These are phyloP conservation scores for Ceratobasidium sp. DNA, from an alignment of 1,284 basidiomycete species.

Conservation along the genomic window DNA sequence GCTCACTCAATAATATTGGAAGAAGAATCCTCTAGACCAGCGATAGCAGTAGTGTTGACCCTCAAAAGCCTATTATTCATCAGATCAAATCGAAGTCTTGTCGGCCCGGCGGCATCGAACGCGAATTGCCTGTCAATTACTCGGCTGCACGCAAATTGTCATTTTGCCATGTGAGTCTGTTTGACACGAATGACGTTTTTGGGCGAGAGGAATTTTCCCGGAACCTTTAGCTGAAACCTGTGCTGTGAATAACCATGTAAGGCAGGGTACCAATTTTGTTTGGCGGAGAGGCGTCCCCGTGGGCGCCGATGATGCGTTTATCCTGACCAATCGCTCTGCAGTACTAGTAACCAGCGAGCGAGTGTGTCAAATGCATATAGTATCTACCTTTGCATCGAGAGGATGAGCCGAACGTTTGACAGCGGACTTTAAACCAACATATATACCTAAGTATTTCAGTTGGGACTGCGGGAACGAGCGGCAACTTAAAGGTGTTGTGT, in stretches of 20 bases:
- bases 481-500: neutral
- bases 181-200: neutral
- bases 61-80: conserved; percentile 4
- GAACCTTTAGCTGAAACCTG: neutral
- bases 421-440: neutral
- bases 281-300: too few species aligned
- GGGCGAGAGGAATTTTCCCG: neutral
- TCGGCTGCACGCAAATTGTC: neutral
- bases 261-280: neutral
- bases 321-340: too few species aligned
- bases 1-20: neutral
- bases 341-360: neutral
- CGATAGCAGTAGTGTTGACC: neutral
- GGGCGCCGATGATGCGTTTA: too few species aligned
- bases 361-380: neutral
- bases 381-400: neutral
- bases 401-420: neutral
- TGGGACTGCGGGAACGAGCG: neutral
- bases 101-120: neutral
- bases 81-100: neutral
- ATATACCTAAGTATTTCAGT: neutral
- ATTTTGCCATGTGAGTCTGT: neutral
- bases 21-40: neutral
- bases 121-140: neutral
- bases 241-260: too few species aligned